Percentiles rank a stretch among this genome's conserved stretches.
These are phyloP conservation scores for Sphenostylis stenocarpa DNA, from an alignment of 306 rosid genomes.

Conservation along the genomic window DNA sequence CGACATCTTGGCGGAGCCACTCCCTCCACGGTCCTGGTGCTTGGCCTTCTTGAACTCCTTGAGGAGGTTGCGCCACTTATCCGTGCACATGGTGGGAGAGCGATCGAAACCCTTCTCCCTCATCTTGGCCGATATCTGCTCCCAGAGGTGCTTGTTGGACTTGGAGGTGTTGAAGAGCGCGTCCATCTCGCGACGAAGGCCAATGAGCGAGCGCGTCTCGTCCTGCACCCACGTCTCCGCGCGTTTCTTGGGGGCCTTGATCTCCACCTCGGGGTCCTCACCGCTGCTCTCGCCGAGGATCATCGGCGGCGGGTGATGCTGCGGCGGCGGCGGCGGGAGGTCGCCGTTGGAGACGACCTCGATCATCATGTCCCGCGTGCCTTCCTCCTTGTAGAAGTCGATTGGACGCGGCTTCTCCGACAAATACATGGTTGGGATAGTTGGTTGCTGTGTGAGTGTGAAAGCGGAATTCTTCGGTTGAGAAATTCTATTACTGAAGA, in stretches of 20 bases:
- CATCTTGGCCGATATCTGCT: conserved; percentile 87
- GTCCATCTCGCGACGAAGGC: conserved; percentile 76
- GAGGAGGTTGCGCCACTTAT: conserved; percentile 90
- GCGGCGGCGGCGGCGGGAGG: conserved; percentile 37
- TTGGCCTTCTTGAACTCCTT: conserved; percentile 96
- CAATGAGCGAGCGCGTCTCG: conserved; percentile 77
- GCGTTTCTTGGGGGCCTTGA: conserved; percentile 89
- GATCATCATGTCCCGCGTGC: conserved; percentile 65
- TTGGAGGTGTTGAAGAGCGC: conserved; percentile 78
- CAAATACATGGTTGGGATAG: conserved; percentile 50
- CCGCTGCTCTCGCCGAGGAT: conserved; percentile 78
- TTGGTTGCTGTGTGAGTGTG: too few relatives aligned
- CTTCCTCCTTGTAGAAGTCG: conserved; percentile 70
- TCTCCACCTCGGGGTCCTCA: conserved; percentile 78
- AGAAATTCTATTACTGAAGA: not conserved
- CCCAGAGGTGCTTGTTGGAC: conserved; percentile 95
- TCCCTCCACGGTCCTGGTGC: conserved; percentile 75
- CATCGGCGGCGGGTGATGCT: conserved; percentile 51
- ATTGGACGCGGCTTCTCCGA: conserved; percentile 76
- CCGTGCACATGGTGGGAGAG: conserved; percentile 95
- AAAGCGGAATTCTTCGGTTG: not conserved
- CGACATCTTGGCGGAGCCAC: conserved; percentile 85
- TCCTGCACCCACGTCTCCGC: conserved; percentile 99
- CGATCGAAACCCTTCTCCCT: conserved; percentile 89
- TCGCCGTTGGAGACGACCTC: conserved; percentile 60